These are phyloP conservation scores for Ustilago sp. DNA, from an alignment of 1,284 basidiomycete species.

Conservation along the genomic window DNA sequence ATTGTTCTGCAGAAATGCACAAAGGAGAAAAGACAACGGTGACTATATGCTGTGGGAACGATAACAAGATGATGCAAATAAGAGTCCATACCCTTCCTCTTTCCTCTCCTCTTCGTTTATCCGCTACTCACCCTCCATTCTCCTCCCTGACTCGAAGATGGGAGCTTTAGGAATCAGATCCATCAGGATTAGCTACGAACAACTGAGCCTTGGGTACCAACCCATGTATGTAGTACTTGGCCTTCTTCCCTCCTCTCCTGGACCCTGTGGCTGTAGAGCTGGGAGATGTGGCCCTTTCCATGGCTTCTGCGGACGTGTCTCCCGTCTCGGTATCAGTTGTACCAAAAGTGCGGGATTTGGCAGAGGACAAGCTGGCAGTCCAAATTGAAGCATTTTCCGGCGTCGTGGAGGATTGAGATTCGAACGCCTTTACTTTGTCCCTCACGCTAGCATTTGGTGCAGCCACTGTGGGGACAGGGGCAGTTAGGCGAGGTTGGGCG, in stretches of 20 bases:
- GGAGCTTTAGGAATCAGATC: neutral
- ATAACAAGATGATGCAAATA: neutral
- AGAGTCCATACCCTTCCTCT: neutral
- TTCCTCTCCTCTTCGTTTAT: neutral
- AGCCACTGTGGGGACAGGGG: neutral
- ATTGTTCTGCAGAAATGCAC: neutral
- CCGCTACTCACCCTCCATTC: neutral
- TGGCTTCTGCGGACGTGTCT: neutral
- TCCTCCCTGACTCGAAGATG: neutral
- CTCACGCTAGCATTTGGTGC: constrained; percentile 27
- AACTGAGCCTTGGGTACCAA: constrained; percentile 58
- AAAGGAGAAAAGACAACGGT: neutral
- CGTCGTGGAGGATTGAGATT: constrained; percentile 14
- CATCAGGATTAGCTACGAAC: constrained; percentile 62
- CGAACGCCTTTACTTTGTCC: constrained; percentile 57
- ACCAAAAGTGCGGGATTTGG: constrained; percentile 4
- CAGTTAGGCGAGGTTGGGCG: constrained; percentile 5
- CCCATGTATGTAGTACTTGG: constrained; percentile 21
- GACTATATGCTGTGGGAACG: neutral
- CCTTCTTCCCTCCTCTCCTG: constrained; percentile 7
- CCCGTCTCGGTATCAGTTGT: neutral
- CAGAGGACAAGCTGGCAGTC: constrained; percentile 33
- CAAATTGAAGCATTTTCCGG: constrained; percentile 12
- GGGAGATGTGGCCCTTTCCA: constrained; percentile 11
- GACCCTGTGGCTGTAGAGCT: constrained; percentile 3